Evolutionary conservation across 768 basidiomycete genomes (phyloP), one percentile per base, ranked within the genome.

Genomic region (Astraeus odoratus): DNA sequence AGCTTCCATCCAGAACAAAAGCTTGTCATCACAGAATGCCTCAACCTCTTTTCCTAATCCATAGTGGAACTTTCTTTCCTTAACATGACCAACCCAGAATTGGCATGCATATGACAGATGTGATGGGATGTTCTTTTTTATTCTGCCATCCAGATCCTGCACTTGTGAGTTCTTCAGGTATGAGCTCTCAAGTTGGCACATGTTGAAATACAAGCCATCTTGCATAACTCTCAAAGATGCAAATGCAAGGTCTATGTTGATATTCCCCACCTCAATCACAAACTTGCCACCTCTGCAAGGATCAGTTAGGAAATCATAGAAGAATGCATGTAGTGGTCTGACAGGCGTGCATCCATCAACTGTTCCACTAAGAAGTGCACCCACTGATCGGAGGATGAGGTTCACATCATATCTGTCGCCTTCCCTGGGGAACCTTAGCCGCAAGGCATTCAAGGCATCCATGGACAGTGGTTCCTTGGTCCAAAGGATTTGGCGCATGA

Each of bases 141-240:
- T n/a, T 18, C 25, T n/a, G 3, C 36, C 20, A 3, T 51, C 39
- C 22, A 26, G 13, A 23, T 57, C 51, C 1, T 40, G 42, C 7
- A 65, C 33, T 15, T 61, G 51, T 8, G 41, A 16, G 36, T 66
- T 64, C 12, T n/a, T 37, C 1, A 46, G 7, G 40, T 62, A 53
- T 5, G 66, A 67, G 7, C 58, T 56, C 16, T 63, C 48, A 8
- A 67, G 23, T 18, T 45, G 20, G 37, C 66, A 67, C 12, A 67
- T 66, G 42, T 67, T 65, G 52, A 67, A 67, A 23, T 48, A 46
- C 16, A 67, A 58, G 4, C 44, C 51, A 13, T 33, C 30, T 12
- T 55, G 46, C 63, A 67, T 61, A 19, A 61, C 39, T 19, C 46
- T 39, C 27, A 67, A 22, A 13, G 30, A 22, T n/a, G 43, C 26